Evolutionary conservation across 208 protist species (phyloP).

Genomic region (Leishmania tropica): DNA sequence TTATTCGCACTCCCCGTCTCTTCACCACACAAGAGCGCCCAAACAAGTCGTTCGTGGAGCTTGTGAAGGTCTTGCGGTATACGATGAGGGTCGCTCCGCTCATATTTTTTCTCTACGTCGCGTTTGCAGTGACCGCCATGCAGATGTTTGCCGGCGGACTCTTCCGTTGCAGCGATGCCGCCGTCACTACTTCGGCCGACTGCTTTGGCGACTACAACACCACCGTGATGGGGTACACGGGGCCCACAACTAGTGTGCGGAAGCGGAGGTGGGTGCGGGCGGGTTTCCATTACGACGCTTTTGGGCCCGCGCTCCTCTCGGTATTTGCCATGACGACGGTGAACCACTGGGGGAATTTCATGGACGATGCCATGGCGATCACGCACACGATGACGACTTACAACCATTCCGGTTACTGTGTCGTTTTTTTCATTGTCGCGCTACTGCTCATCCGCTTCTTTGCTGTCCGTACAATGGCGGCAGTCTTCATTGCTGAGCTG

Average conservation of each 20-base stretch:
- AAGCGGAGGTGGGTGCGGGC: conserved; percentile 25
- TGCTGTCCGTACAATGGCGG: conserved; percentile 31
- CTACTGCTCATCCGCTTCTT: conserved; percentile 50
- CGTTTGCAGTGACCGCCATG: conserved; percentile 52
- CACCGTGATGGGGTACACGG: conserved; percentile 14
- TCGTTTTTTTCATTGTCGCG: conserved; percentile 34
- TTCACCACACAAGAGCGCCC: conserved; percentile 43
- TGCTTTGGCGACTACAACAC: conserved; percentile 33
- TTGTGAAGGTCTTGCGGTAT: conserved; percentile 29
- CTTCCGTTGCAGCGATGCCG: conserved; percentile 44
- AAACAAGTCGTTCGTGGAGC: conserved; percentile 30
- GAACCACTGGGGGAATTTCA: conserved; percentile 61
- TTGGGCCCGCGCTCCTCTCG: conserved; percentile 58
- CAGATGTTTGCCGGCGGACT: conserved; percentile 58
- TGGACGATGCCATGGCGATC: conserved; percentile 51
- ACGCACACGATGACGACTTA: conserved; percentile 7
- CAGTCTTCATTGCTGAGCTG: conserved; percentile 33
- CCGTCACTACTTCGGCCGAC: background rate
- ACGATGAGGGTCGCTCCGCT: conserved; percentile 28
- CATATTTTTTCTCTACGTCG: conserved; percentile 37
- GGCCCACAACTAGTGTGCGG: background rate
- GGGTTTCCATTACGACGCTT: conserved; percentile 55
- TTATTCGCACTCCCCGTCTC: conserved; percentile 49
- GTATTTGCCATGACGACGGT: conserved; percentile 48
- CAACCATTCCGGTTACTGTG: conserved; percentile 42